These are phyloP conservation scores for Tuber magnatum DNA, from an alignment of 495 filamentous ascomycete species.

Conservation along the genomic window DNA sequence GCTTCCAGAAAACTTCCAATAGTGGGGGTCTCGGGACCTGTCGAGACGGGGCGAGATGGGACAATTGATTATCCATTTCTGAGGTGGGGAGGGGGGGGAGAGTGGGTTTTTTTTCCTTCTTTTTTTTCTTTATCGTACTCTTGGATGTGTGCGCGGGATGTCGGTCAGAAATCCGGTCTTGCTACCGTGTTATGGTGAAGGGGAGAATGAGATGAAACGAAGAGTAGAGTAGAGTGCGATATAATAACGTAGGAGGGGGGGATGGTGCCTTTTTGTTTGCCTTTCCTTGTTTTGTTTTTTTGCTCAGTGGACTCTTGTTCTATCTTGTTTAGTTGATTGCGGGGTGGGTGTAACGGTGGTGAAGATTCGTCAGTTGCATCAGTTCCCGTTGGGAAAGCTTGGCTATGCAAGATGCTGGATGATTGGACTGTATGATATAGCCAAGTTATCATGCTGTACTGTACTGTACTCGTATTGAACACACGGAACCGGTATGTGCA, in stretches of 20 bases:
- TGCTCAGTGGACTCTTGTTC: background rate
- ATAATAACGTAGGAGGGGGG: too few species aligned
- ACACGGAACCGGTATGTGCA: background rate
- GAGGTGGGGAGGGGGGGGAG: background rate
- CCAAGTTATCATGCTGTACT: too few species aligned
- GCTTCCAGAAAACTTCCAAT: background rate
- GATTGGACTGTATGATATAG: background rate
- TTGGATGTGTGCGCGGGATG: background rate
- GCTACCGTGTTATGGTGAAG: background rate
- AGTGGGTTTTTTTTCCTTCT: too few species aligned
- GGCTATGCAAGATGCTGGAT: background rate
- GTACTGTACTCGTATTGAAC: too few species aligned
- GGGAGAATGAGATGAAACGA: background rate
- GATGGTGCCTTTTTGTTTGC: background rate
- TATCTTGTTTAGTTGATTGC: background rate
- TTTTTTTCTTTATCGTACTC: background rate
- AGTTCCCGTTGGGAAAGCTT: background rate
- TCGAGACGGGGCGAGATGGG: background rate
- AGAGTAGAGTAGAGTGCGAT: background rate
- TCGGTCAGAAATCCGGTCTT: background rate
- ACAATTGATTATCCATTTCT: background rate
- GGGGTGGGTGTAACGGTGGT: too few species aligned
- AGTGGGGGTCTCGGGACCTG: background rate
- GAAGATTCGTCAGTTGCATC: too few species aligned
- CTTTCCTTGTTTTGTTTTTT: background rate